phyloP scores from a whole-genome alignment of 768 basidiomycete genomes.

The Floccularia luteovirens region DNA sequence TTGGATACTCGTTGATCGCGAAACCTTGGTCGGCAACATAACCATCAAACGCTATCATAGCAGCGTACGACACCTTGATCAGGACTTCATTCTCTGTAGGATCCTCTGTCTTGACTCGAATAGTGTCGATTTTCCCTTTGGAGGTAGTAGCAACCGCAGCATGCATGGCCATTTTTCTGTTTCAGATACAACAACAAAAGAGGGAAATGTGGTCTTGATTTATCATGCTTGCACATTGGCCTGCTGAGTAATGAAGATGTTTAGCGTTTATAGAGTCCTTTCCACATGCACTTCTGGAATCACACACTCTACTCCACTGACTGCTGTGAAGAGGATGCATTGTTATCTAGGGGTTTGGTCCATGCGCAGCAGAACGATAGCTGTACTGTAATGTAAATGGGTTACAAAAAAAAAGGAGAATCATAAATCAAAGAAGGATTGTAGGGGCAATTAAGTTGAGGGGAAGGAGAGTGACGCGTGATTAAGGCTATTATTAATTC shows the following conservation, averaged over 20 bases:
- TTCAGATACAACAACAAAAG: too few relatives aligned
- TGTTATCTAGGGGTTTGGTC: background rate
- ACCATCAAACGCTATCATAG: conserved; percentile 31
- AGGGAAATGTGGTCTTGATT: too few relatives aligned
- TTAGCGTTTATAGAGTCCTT: background rate
- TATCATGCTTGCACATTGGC: too few relatives aligned
- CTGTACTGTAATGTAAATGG: background rate
- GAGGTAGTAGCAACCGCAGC: conserved; percentile 30
- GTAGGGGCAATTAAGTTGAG: background rate
- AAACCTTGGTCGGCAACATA: conserved; percentile 28
- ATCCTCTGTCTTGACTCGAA: conserved; percentile 23
- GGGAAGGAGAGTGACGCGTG: background rate
- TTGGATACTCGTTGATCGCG: conserved; percentile 22
- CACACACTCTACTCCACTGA: conserved; percentile 26
- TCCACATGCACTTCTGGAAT: conserved; percentile 13
- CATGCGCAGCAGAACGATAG: background rate
- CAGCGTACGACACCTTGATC: conserved; percentile 30
- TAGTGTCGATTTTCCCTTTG: conserved; percentile 23
- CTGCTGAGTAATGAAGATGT: too few relatives aligned
- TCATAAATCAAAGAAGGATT: background rate
- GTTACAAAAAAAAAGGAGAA: background rate
- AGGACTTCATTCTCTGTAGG: conserved; percentile 30
- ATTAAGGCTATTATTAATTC: too few relatives aligned
- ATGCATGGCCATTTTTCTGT: conserved; percentile 30
- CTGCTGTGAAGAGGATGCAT: background rate